Evolutionary conservation across 2,329 filamentous ascomycete species (phyloP).

Genomic region (Fusarium siculi): DNA sequence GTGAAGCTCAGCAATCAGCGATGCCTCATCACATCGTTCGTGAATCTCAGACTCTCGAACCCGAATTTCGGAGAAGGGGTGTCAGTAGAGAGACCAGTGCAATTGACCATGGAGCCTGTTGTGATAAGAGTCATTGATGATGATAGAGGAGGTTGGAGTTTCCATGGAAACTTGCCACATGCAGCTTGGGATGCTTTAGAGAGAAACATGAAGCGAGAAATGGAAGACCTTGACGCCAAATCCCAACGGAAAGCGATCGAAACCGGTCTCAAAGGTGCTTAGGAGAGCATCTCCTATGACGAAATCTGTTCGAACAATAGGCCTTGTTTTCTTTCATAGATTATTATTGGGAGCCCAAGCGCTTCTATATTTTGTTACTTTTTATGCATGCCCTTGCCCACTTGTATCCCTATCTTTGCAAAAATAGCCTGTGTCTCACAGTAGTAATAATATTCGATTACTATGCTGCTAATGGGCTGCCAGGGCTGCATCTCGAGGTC

Average conservation of each 20-base stretch:
- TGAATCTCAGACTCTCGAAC: neutral
- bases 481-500: too few relatives aligned
- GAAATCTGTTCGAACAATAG: neutral
- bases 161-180: neutral
- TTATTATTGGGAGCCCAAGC: too few relatives aligned
- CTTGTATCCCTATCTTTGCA: too few relatives aligned
- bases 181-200: neutral
- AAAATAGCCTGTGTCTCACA: too few relatives aligned
- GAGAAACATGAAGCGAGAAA: neutral
- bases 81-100: neutral
- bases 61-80: neutral
- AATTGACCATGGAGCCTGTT: neutral
- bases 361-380: fast-evolving
- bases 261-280: fast-evolving
- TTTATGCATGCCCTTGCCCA: too few relatives aligned
- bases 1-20: neutral
- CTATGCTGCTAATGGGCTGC: too few relatives aligned
- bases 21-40: neutral
- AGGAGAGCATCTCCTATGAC: fast-evolving
- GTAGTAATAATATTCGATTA: too few relatives aligned
- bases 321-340: neutral
- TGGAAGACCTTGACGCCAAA: fast-evolving
- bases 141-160: neutral
- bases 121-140: neutral
- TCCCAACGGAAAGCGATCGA: neutral